These are phyloP conservation scores for Ophiostoma sp. DNA, from an alignment of 2,329 filamentous ascomycete genomes.

Conservation along the genomic window DNA sequence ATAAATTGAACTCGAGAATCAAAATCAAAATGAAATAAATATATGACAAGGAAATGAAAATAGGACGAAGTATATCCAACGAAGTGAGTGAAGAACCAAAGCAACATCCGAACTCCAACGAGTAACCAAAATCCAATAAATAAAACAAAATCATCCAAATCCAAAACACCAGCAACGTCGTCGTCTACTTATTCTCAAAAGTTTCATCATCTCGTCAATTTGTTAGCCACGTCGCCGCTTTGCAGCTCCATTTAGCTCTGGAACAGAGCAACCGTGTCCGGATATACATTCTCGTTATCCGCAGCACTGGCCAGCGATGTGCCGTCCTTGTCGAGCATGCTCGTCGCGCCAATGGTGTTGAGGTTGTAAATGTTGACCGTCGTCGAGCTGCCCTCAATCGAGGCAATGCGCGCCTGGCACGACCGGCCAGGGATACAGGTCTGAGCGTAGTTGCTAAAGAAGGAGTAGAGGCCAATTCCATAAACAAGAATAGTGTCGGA, in stretches of 20 bases:
- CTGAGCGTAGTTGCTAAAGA: conserved; percentile 65
- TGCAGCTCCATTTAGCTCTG: background rate
- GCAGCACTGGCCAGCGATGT: conserved; percentile 39
- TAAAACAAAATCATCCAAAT: background rate
- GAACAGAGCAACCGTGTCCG: conserved; percentile 41
- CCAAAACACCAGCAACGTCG: background rate
- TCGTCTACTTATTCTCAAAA: background rate
- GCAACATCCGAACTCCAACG: background rate
- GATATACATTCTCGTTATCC: conserved; percentile 44
- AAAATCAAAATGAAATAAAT: background rate
- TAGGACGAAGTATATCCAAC: background rate
- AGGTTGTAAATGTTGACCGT: conserved; percentile 46
- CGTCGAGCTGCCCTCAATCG: conserved; percentile 34
- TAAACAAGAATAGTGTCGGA: conserved; percentile 58
- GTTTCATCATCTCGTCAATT: background rate
- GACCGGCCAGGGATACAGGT: conserved; percentile 46
- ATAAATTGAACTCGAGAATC: background rate
- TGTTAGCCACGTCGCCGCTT: too few species aligned
- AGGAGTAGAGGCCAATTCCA: conserved; percentile 66
- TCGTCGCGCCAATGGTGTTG: conserved; percentile 46
- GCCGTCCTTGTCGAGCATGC: conserved; percentile 44
- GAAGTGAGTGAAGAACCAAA: background rate
- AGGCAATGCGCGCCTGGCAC: conserved; percentile 50
- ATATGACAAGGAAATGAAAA: background rate
- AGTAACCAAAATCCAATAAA: background rate